Conservation (phyloP, 345 rosid species). For the Rhodamnia rubescens region DNA sequence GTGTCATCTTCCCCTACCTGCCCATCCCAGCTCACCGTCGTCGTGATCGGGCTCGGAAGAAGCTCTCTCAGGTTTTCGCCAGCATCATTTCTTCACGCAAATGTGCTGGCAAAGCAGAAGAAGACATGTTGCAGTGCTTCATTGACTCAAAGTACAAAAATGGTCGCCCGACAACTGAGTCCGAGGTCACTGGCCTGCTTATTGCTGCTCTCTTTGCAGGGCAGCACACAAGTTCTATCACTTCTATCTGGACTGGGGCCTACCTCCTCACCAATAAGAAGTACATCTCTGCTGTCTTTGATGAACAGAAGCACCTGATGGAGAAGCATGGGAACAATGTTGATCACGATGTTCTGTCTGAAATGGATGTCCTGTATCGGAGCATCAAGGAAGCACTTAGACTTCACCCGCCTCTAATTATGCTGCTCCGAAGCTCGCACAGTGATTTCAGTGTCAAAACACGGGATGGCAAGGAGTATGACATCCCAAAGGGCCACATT, state of each 20-base stretch:
- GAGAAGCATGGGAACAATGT: slow-evolving; percentile 70
- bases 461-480: slow-evolving; percentile 70
- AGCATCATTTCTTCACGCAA: slow-evolving; percentile 75
- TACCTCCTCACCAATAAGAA: slow-evolving; percentile 61
- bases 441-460: slow-evolving; percentile 71
- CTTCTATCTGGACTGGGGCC: slow-evolving; percentile 97
- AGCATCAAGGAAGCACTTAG: slow-evolving; percentile 96
- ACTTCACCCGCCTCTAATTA: slow-evolving; percentile 89
- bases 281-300: slow-evolving; percentile 44
- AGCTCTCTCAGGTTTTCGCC: slow-evolving; percentile 65
- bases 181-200: slow-evolving; percentile 87
- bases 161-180: slow-evolving; percentile 79
- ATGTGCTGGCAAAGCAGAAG: slow-evolving; percentile 52
- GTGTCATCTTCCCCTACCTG: slow-evolving; percentile 85
- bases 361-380: slow-evolving; percentile 85
- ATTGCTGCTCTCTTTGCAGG: slow-evolving; percentile 98
- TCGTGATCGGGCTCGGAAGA: slow-evolving; percentile 79
- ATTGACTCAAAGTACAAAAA: slow-evolving; percentile 90
- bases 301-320: slow-evolving; percentile 71
- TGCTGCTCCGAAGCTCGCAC: slow-evolving; percentile 83
- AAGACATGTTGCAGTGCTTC: slow-evolving; percentile 95
- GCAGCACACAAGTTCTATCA: slow-evolving; percentile 98
- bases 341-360: slow-evolving; percentile 82
- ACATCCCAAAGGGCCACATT: slow-evolving; percentile 91
- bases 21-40: slow-evolving; percentile 95